Conservation (phyloP, 1,284 basidiomycete genomes). For the Earliella scabrosa region DNA sequence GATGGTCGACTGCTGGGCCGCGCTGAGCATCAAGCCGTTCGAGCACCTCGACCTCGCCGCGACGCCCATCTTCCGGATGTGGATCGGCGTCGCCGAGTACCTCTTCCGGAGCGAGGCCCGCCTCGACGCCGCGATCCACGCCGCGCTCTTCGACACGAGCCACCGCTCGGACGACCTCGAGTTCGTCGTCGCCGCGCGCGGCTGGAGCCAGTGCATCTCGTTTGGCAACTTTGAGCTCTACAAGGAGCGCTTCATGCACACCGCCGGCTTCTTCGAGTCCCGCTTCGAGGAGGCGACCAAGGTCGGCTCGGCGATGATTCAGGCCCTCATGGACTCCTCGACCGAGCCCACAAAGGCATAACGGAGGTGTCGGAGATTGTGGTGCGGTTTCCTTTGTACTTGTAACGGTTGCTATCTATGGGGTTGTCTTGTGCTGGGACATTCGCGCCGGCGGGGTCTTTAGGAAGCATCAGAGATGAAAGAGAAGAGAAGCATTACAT, state of each 20-base stretch:
- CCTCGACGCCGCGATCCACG: conserved; percentile 74
- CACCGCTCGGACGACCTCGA: conserved; percentile 92
- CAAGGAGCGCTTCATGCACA: conserved; percentile 80
- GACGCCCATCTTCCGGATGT: conserved; percentile 95
- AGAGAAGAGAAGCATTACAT: no score
- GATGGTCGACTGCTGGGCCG: conserved; percentile 99
- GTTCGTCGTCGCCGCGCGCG: conserved; percentile 93
- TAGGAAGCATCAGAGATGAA: no score
- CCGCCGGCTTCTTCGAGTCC: conserved; percentile 84
- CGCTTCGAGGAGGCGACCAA: conserved; percentile 87
- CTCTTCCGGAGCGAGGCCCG: conserved; percentile 77
- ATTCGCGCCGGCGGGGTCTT: no score
- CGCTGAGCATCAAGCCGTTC: conserved; percentile 88
- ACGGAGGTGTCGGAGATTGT: neutral
- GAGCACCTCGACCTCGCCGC: conserved; percentile 93
- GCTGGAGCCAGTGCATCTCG: conserved; percentile 94
- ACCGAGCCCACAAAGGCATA: neutral
- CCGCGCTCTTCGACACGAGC: conserved; percentile 79
- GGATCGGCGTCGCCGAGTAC: conserved; percentile 98
- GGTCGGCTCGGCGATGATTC: conserved; percentile 91
- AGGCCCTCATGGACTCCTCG: conserved; percentile 73
- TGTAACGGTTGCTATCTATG: no score
- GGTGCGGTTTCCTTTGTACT: no score
- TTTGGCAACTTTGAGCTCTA: conserved; percentile 95
- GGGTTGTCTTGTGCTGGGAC: no score